Evolutionary conservation across 2,329 filamentous ascomycete genomes (phyloP).

Genomic region (Epichloe uncinata): DNA sequence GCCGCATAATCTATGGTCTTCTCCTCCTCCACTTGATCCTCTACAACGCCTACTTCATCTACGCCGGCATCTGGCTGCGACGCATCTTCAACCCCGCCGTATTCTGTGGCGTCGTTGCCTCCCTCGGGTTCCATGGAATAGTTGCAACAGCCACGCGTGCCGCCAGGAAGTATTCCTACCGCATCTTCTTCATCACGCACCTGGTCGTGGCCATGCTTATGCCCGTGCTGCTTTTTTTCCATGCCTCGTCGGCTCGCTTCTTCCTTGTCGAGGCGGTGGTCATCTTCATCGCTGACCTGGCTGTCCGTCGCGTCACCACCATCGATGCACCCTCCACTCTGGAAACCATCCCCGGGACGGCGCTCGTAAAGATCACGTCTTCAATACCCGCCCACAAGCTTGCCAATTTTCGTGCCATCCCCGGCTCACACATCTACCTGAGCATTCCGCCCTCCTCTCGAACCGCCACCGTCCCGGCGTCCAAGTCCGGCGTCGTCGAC

Average conservation of each 20-base stretch:
- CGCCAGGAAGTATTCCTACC: conserved; percentile 42
- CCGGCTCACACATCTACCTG: conserved; percentile 51
- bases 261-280: conserved; percentile 38
- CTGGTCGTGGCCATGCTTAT: conserved; percentile 36
- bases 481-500: conserved; percentile 32
- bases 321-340: conserved; percentile 33
- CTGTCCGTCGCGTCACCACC: conserved; percentile 37
- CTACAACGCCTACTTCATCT: conserved; percentile 48
- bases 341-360: conserved; percentile 38
- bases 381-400: conserved; percentile 32
- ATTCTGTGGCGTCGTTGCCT: conserved; percentile 37
- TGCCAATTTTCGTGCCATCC: conserved; percentile 31
- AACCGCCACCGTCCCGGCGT: conserved; percentile 23
- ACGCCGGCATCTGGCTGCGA: conserved; percentile 30
- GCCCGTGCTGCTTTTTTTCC: conserved; percentile 43
- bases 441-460: conserved; percentile 38
- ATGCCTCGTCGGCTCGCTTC: conserved; percentile 35
- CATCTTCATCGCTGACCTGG: conserved; percentile 41
- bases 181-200: conserved; percentile 50
- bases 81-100: conserved; percentile 38
- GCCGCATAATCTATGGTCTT: conserved; percentile 41
- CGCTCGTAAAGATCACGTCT: conserved; percentile 40
- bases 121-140: conserved; percentile 34
- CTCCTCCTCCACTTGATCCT: conserved; percentile 37
- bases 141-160: conserved; percentile 32